Evolutionary conservation across 2,329 filamentous ascomycete genomes (phyloP).

Genomic region (Polychaeton citri): DNA sequence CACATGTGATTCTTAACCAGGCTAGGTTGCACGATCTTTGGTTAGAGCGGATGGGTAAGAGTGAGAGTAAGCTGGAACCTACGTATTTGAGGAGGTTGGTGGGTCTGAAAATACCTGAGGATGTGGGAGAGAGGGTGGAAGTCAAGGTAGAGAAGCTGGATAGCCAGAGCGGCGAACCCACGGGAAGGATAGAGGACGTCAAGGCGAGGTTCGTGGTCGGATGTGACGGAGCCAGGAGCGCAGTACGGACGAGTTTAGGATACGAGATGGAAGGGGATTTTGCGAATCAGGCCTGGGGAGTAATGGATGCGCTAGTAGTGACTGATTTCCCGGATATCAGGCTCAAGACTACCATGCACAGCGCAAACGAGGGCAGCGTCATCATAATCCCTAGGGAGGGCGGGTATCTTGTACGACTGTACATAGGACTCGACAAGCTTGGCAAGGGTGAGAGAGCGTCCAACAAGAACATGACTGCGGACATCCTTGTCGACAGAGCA

Average conservation of each 20-base stretch:
- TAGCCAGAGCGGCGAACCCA: conserved; percentile 15
- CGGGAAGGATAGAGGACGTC: conserved; percentile 9
- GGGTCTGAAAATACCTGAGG: conserved; percentile 11
- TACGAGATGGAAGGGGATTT: conserved; percentile 23
- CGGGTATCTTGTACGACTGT: conserved; percentile 20
- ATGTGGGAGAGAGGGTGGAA: conserved; percentile 36
- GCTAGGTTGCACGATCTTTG: conserved; percentile 49
- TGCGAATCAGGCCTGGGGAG: conserved; percentile 24
- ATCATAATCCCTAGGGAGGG: conserved; percentile 55
- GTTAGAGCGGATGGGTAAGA: conserved; percentile 21
- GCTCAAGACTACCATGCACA: conserved; percentile 38
- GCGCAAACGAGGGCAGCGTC: conserved; percentile 54
- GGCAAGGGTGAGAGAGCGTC: conserved; percentile 38
- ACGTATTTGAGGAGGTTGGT: conserved; percentile 15
- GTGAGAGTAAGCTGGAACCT: conserved; percentile 17
- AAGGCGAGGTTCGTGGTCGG: conserved; percentile 22
- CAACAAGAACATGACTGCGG: conserved; percentile 48
- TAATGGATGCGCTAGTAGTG: conserved; percentile 21
- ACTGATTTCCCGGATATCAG: conserved; percentile 40
- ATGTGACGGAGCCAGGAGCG: conserved; percentile 22
- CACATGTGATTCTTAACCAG: conserved; percentile 56
- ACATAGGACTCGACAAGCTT: conserved; percentile 24
- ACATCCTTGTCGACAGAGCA: conserved; percentile 49
- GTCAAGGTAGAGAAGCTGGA: conserved; percentile 29
- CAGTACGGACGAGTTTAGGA: conserved; percentile 17